A percentile compares a stretch with the other conserved stretches of the same genome.
Evolutionary conservation across 2,329 filamentous ascomycete species (phyloP).

Genomic region (Paecilomyces variotii): DNA sequence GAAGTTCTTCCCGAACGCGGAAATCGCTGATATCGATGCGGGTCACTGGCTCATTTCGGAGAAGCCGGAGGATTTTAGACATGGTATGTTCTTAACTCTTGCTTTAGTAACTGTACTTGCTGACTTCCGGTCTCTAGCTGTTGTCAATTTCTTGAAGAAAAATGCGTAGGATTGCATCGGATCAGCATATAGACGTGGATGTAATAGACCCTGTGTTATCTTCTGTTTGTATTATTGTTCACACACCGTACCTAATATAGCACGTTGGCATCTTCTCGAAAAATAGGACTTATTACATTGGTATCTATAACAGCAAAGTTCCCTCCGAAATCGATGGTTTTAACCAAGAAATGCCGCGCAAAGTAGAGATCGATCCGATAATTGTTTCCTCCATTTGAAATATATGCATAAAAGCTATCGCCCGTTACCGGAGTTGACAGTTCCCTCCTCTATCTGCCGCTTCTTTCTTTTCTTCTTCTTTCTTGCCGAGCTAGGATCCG

Average conservation of each 20-base stretch:
- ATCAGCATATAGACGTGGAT: not conserved
- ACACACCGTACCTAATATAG: not conserved
- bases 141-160: not conserved
- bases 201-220: not conserved
- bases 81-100: slow-evolving; percentile 18
- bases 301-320: no score
- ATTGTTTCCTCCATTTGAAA: not conserved
- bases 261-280: not conserved
- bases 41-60: slow-evolving; percentile 40
- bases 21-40: slow-evolving; percentile 33
- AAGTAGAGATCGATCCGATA: not conserved
- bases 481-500: not conserved
- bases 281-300: not conserved
- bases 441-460: slow-evolving; percentile 1
- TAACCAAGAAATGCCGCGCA: not conserved
- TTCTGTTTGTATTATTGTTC: not conserved
- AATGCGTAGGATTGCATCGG: not conserved
- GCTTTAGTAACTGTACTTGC: not conserved
- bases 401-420: not conserved
- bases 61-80: slow-evolving; percentile 35
- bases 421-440: slow-evolving; percentile 5
- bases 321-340: no score
- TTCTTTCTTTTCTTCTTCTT: slow-evolving; percentile 14
- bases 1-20: slow-evolving; percentile 33
- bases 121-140: not conserved